Conservation (phyloP, 176 grass and related monocot species). For the Oryza nivara region DNA sequence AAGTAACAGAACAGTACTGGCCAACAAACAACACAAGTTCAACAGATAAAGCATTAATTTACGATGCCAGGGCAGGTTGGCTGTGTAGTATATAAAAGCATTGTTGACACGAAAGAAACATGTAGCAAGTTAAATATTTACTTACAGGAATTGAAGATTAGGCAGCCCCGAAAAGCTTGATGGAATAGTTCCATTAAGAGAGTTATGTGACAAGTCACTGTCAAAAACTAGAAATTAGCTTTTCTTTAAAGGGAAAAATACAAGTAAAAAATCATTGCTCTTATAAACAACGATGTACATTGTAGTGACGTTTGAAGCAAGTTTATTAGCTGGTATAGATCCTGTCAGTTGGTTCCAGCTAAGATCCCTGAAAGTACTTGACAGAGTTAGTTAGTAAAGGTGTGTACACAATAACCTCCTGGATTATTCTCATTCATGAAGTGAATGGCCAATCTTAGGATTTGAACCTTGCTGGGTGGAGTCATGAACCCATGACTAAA, state of each 20-base stretch:
- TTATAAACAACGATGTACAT: slow-evolving; percentile 61
- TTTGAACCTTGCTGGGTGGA: background rate
- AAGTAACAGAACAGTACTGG: slow-evolving; percentile 27
- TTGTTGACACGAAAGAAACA: background rate
- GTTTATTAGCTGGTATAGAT: slow-evolving; percentile 66
- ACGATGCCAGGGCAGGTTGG: slow-evolving; percentile 2
- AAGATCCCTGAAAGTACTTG: slow-evolving; percentile 89
- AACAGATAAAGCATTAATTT: background rate
- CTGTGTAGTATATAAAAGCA: background rate
- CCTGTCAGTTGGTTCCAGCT: slow-evolving; percentile 91
- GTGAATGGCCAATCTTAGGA: background rate
- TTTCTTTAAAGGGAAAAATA: slow-evolving; percentile 22
- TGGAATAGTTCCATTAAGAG: slow-evolving; percentile 73
- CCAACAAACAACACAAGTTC: slow-evolving; percentile 7
- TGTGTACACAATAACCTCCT: slow-evolving; percentile 8
- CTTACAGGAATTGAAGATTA: slow-evolving; percentile 90
- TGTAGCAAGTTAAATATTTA: slow-evolving; percentile 7
- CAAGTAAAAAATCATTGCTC: background rate
- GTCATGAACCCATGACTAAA: background rate
- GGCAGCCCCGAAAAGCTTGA: slow-evolving; percentile 72
- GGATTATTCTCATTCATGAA: background rate
- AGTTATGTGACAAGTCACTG: slow-evolving; percentile 84
- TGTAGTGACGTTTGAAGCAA: slow-evolving; percentile 74
- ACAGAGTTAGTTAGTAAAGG: slow-evolving; percentile 24
- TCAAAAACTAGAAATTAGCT: slow-evolving; percentile 29